Percentiles rank a stretch among this genome's conserved stretches.
Evolutionary conservation across 257 asterid genomes (phyloP).

Genomic region (Fraxinus anomala): DNA sequence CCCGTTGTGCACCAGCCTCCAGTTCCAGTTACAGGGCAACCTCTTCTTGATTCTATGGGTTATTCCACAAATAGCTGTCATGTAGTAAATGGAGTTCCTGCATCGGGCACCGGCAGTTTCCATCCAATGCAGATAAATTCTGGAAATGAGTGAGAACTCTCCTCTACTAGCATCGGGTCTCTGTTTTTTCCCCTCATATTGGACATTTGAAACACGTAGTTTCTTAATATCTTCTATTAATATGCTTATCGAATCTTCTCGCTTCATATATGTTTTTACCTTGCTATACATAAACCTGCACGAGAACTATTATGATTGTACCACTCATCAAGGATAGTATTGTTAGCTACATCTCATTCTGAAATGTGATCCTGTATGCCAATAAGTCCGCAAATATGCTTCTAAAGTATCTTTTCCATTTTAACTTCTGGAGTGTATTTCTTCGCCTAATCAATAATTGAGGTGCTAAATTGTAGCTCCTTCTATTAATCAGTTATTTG

Average conservation of each 20-base stretch:
- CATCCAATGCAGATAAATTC: conserved; percentile 87
- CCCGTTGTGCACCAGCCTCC: conserved; percentile 80
- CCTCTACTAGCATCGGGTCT: conserved; percentile 15
- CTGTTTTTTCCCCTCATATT: conserved; percentile 9
- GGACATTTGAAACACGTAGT: neutral
- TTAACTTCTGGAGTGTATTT: neutral
- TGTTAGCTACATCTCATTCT: neutral
- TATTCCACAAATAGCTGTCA: conserved; percentile 65
- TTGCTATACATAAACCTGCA: too few relatives aligned
- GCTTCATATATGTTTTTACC: neutral
- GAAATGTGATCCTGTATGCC: neutral
- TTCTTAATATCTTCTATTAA: neutral
- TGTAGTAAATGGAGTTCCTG: conserved; percentile 86
- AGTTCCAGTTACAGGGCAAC: conserved; percentile 68
- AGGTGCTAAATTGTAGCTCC: neutral
- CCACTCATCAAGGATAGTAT: neutral
- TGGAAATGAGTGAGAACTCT: conserved; percentile 68
- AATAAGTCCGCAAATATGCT: neutral
- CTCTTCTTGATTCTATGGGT: conserved; percentile 76
- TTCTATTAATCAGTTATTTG: neutral
- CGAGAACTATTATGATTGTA: neutral
- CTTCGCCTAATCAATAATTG: neutral
- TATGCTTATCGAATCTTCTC: neutral
- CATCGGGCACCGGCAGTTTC: conserved; percentile 54
- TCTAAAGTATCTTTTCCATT: too few relatives aligned